These are phyloP conservation scores for Wickerhamiella spandovensis DNA, from an alignment of 805 yeast species.

Conservation along the genomic window DNA sequence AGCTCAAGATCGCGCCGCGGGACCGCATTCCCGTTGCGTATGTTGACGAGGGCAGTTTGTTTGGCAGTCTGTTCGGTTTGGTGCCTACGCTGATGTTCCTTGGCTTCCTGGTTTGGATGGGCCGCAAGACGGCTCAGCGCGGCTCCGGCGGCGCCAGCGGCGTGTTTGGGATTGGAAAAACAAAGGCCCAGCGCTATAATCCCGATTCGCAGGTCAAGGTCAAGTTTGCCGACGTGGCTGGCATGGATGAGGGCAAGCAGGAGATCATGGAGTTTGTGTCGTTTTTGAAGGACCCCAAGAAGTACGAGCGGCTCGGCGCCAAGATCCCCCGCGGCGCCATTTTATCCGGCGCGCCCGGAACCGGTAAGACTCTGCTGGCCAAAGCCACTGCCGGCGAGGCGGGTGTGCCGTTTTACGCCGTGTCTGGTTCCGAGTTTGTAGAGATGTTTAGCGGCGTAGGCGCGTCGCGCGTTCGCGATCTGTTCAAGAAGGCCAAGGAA, in stretches of 20 bases:
- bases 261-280: constrained; percentile 93
- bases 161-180: constrained; percentile 63
- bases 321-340: constrained; percentile 94
- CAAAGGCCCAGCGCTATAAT: constrained; percentile 68
- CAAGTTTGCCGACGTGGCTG: constrained; percentile 82
- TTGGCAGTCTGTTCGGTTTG: constrained; percentile 53
- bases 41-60: constrained; percentile 50
- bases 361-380: constrained; percentile 87
- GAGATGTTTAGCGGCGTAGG: constrained; percentile 97
- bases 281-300: constrained; percentile 70
- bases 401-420: constrained; percentile 82
- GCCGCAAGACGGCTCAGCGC: constrained; percentile 31
- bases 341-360: constrained; percentile 91
- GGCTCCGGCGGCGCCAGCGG: constrained; percentile 52
- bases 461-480: constrained; percentile 86
- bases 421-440: constrained; percentile 90
- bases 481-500: constrained; percentile 78
- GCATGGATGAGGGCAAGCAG: constrained; percentile 86
- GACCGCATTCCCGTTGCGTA: constrained; percentile 71
- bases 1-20: constrained; percentile 47
- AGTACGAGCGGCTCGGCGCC: constrained; percentile 81
- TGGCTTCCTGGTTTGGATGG: constrained; percentile 64
- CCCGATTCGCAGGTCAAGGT: constrained; percentile 73
- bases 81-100: constrained; percentile 69
- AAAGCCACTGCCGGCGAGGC: constrained; percentile 97